Conservation (phyloP, 129 eudicot genomes). For the Dittrichia graveolens region DNA sequence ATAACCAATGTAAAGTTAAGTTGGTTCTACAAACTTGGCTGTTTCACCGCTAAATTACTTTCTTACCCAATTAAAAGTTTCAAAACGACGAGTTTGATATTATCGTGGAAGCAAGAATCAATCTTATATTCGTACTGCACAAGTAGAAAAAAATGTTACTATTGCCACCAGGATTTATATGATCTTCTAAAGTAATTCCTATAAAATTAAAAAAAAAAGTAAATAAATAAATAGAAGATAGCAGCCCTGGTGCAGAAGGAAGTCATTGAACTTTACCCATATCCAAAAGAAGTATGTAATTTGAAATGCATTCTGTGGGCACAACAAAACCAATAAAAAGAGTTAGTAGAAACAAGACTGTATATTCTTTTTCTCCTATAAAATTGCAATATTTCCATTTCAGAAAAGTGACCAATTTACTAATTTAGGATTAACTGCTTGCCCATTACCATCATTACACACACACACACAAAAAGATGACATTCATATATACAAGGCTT, state of each 20-base stretch:
- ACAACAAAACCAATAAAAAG: slow-evolving; percentile 20
- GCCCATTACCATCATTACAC: no score
- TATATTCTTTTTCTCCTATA: no score
- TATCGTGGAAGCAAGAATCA: slow-evolving; percentile 76
- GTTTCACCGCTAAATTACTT: background rate
- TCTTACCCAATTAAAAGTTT: slow-evolving; percentile 73
- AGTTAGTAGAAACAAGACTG: background rate
- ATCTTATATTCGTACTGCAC: slow-evolving; percentile 76
- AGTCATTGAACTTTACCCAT: slow-evolving; percentile 57
- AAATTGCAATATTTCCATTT: no score
- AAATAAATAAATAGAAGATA: no score
- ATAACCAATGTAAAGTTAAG: slow-evolving; percentile 1
- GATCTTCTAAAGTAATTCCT: no score
- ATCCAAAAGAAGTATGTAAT: slow-evolving; percentile 86
- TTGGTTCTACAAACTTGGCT: background rate
- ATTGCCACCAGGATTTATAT: no score
- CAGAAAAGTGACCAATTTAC: no score
- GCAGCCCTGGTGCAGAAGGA: background rate
- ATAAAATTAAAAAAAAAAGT: no score
- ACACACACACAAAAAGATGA: no score
- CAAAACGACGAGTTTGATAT: slow-evolving; percentile 41
- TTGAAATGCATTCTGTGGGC: slow-evolving; percentile 93
- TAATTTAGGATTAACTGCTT: no score
- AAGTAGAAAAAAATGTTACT: slow-evolving; percentile 17
- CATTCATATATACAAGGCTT: background rate